Base-by-base conservation (phyloP, 108 stramenopile genomes). In the Epithemia pelagica region DNA sequence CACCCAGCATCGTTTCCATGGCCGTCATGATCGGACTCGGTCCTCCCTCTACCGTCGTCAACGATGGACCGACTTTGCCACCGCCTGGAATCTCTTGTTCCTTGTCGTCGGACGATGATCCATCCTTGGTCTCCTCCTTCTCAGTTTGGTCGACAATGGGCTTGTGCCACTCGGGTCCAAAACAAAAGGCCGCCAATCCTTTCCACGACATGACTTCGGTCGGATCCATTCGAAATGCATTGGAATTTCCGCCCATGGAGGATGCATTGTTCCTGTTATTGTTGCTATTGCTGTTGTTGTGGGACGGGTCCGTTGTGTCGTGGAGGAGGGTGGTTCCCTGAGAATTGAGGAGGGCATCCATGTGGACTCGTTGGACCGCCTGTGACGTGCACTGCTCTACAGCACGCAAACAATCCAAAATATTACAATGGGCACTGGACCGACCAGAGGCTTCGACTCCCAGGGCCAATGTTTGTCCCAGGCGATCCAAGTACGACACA, bases 361-460 rank as follows among this genome's bases (percentile, higher is more conserved):
- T 26, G 7, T 28, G 27, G 54, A 80, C 29, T 32, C 64, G 66
- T 60, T 59, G 64, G 23, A 75, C 91, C 27, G 86, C 84, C 1
- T 81, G 83, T 10, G 75, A 65, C 2, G 91, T 85, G 32, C 79
- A 83, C 22, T 69, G 26, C 32, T 84, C 80, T 29, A 82, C 83
- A n/a, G 86, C 88, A 31, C 76, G 78, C 20, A 94, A 55, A 25
- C 83, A 84, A 73, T 94, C 92, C 68, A 91, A 77, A 0, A 84
- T 80, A 75, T 94, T 89, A 30, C 71, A 75, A 76, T 94, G 92
- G 24, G 83, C 76, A 24, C 83, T 85, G 18, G 89, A 75, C 27
- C 89, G 74, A 8, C 89, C 84, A 21, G 82, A 84, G n/a, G 75
- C 51, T 74, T 94, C 89, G 3, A 87, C 92, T 21, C 67, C 56